Percentiles rank a stretch among this genome's conserved stretches.
These are phyloP conservation scores for Ustilago xerochloae DNA, from an alignment of 1,284 basidiomycete species.

Conservation along the genomic window DNA sequence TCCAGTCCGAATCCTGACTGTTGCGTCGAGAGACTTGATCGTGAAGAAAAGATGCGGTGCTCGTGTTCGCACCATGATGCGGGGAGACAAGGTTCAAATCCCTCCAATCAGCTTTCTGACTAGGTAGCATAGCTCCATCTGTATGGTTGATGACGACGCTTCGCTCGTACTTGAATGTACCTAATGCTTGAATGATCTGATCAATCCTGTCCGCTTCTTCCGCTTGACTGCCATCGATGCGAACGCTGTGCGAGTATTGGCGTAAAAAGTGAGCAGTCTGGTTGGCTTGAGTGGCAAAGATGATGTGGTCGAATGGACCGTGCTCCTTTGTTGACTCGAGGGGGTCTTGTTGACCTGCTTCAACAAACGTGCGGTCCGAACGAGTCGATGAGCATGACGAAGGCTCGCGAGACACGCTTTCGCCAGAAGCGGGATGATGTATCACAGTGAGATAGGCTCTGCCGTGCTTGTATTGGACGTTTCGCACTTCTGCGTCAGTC, in stretches of 20 bases:
- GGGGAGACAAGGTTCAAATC: constrained; percentile 57
- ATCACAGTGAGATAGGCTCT: constrained; percentile 17
- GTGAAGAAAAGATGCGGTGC: too few species aligned
- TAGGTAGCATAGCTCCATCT: constrained; percentile 42
- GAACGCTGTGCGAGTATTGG: constrained; percentile 14
- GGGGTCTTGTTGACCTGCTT: too few species aligned
- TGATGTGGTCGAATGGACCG: constrained; percentile 58
- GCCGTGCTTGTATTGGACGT: constrained; percentile 1
- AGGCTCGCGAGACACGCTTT: constrained; percentile 1
- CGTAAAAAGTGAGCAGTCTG: constrained; percentile 49
- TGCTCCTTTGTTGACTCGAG: constrained; percentile 11
- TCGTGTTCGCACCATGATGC: too few species aligned
- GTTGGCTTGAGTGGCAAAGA: constrained; percentile 65
- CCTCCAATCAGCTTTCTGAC: constrained; percentile 36
- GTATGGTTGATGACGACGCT: constrained; percentile 56
- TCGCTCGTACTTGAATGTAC: constrained; percentile 37
- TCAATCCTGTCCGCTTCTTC: constrained; percentile 7
- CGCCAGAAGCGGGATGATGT: constrained; percentile 2
- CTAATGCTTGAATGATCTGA: constrained; percentile 13
- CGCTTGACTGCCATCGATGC: neutral
- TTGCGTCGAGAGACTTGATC: too few species aligned
- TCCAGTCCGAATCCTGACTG: neutral
- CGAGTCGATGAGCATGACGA: neutral
- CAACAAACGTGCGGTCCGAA: constrained; percentile 9
- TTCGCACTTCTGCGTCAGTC: constrained; percentile 20